phyloP scores from a whole-genome alignment of 2,329 filamentous ascomycete species.

The Botrytis hyacinthi region DNA sequence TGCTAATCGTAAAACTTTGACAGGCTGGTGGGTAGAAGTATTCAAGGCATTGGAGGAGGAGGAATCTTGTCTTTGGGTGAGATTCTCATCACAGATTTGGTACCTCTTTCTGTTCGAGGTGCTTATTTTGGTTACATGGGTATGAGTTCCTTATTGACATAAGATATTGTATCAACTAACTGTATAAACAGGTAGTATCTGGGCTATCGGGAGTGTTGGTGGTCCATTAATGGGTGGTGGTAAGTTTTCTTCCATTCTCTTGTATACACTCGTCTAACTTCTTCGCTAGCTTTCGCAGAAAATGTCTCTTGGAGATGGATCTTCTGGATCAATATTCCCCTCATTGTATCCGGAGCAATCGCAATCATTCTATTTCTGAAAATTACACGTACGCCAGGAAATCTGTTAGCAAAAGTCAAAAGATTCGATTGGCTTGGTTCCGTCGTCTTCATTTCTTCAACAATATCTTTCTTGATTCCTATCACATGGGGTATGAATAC shows the following conservation, averaged over 20 bases:
- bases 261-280: not conserved
- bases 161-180: not conserved
- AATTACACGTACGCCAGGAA: conserved; percentile 30
- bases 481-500: conserved; percentile 52
- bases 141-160: not conserved
- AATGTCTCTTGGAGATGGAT: conserved; percentile 59
- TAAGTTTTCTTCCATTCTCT: not conserved
- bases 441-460: conserved; percentile 57
- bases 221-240: conserved; percentile 52
- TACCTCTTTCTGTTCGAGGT: conserved; percentile 45
- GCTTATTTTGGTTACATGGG: conserved; percentile 40
- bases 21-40: conserved; percentile 42
- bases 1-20: not conserved
- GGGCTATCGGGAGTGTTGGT: conserved; percentile 54
- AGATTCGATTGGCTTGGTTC: conserved; percentile 64
- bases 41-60: conserved; percentile 53
- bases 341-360: conserved; percentile 31
- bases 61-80: conserved; percentile 49
- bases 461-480: conserved; percentile 59
- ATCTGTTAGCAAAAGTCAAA: conserved; percentile 38
- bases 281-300: conserved; percentile 47
- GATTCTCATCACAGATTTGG: conserved; percentile 48
- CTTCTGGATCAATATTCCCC: conserved; percentile 49
- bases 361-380: conserved; percentile 35
- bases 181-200: conserved; percentile 39